Evolutionary conservation across 2,329 filamentous ascomycete species (phyloP), one percentile per base, ranked within the genome.

Genomic region (Pyrenochaeta sp.): DNA sequence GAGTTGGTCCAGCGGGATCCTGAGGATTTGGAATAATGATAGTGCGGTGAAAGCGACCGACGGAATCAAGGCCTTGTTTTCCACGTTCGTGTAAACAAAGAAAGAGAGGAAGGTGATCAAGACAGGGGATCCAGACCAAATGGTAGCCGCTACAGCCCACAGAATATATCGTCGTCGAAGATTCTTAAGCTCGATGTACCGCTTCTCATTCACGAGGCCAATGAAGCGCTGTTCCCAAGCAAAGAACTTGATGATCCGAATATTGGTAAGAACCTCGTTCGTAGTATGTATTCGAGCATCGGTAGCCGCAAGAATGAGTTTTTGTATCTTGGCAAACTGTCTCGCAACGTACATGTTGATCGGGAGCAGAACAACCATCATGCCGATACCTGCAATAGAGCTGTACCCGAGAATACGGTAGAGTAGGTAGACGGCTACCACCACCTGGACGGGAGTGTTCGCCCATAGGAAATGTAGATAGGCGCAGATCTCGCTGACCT

Each of bases 201-300:
- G 88, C 80, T 97, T 97, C 76, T 97, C 94, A 59, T 96, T 91
- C 34, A 99, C 92, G 53, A 92, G 88, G 24, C 87, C 86, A 56
- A 91, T 87, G 75, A 97, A 99, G 2, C 94, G 90, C 68, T 93
- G 88, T 77, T 99, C 95, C 95, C 95, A 99, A 0, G 95, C 94
- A 75, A 99, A 99, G 78, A 95, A 99, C 76, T 99, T 99, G 86
- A 99, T 98, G 75, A 99, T 97, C 50, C 95, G 89, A 65, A 99
- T 98, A 71, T 98, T 99, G 73, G 96, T 93, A 28, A 99, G 83
- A 7, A 98, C 91, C 78, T 99, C 95, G 75, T 99, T 99, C 5
- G 95, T 99, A 4, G 93, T 90, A 73, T 97, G 92, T 62, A 99
- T 98, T 52, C 95, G 89, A 72, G 95, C 95, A 79, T 99, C 95